Percentiles rank a stretch among this genome's conserved stretches.
Conservation (phyloP, 108 stramenopile genomes). For the Skeletonema potamos region DNA sequence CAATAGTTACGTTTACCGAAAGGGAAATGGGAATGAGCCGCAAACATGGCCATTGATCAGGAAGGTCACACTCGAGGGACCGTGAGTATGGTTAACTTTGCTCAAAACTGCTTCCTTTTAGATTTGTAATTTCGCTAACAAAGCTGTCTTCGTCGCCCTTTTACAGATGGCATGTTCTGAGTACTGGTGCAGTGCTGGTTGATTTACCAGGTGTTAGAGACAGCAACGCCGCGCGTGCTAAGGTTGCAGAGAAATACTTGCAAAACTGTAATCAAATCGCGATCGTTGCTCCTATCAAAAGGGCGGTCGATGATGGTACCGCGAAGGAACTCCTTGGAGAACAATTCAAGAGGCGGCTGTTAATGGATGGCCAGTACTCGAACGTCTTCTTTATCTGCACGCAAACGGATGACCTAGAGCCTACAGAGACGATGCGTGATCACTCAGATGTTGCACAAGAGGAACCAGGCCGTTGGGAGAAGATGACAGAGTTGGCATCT, state of each 20-base stretch:
- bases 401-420: conserved; percentile 52
- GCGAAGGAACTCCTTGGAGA: conserved; percentile 57
- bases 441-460: conserved; percentile 46
- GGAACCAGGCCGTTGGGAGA: conserved; percentile 49
- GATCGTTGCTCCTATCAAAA: conserved; percentile 51
- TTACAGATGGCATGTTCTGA: conserved; percentile 17
- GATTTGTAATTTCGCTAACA: background rate
- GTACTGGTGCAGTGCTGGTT: conserved; percentile 21
- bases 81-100: conserved; percentile 13
- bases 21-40: conserved; percentile 42
- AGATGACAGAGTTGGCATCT: conserved; percentile 35
- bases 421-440: conserved; percentile 55
- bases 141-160: background rate
- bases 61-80: conserved; percentile 40
- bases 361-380: conserved; percentile 58
- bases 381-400: conserved; percentile 55
- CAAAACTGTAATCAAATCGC: conserved; percentile 49
- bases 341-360: conserved; percentile 50
- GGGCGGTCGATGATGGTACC: conserved; percentile 49
- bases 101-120: background rate
- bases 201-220: conserved; percentile 43
- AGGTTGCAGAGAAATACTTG: conserved; percentile 45
- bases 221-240: conserved; percentile 48
- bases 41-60: conserved; percentile 58
- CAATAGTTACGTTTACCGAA: conserved; percentile 47